Conservation (phyloP, 2,329 filamentous ascomycete species). For the Xylaria hypoxylon region DNA sequence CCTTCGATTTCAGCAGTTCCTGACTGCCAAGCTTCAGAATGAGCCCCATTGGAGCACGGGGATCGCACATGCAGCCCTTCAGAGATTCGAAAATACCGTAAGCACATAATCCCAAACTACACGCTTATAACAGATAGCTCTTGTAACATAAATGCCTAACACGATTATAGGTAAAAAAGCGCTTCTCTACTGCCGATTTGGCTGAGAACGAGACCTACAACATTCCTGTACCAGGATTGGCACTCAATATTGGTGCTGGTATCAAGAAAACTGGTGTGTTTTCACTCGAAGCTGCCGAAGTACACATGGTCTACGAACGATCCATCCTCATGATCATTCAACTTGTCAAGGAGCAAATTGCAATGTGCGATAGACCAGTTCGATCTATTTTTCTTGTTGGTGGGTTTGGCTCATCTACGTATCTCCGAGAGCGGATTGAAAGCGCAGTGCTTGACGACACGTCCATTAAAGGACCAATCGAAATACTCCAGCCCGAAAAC, state of each 20-base stretch:
- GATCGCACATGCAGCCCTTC: constrained; percentile 55
- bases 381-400: constrained; percentile 62
- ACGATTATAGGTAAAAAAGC: constrained; percentile 52
- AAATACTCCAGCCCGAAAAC: constrained; percentile 61
- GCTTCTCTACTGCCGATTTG: constrained; percentile 51
- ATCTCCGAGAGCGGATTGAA: constrained; percentile 57
- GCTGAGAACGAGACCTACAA: constrained; percentile 53
- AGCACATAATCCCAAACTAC: neutral
- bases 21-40: constrained; percentile 58
- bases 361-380: constrained; percentile 56
- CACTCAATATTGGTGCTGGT: constrained; percentile 54
- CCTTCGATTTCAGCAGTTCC: constrained; percentile 58
- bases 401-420: constrained; percentile 60
- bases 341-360: constrained; percentile 58
- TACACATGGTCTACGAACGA: constrained; percentile 59
- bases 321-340: constrained; percentile 58
- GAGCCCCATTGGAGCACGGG: constrained; percentile 59
- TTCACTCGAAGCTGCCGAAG: constrained; percentile 53
- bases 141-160: neutral
- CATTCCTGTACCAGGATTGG: constrained; percentile 53
- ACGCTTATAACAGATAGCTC: neutral
- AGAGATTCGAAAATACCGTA: constrained; percentile 58
- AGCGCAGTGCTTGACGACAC: constrained; percentile 40
- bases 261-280: neutral
- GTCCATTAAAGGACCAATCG: constrained; percentile 51